Evolutionary conservation across 2,329 filamentous ascomycete genomes (phyloP).

Genomic region (Fusarium sp.): DNA sequence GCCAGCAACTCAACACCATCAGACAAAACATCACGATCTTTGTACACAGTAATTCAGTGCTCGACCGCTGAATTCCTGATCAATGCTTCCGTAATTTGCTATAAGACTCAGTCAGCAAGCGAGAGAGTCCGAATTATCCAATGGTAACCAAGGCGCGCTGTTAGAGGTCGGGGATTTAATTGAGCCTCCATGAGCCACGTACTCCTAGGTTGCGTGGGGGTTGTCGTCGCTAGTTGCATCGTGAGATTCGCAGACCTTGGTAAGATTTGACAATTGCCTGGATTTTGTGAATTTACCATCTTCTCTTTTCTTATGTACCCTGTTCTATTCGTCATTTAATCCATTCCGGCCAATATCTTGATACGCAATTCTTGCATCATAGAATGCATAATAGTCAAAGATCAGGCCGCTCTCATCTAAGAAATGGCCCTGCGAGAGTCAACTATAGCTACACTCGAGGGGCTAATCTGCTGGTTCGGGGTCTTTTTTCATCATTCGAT

Average conservation of each 20-base stretch:
- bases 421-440: neutral
- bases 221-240: neutral
- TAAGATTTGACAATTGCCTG: neutral
- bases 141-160: neutral
- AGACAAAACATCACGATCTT: slow-evolving; percentile 8
- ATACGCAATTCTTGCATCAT: neutral
- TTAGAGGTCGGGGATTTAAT: neutral
- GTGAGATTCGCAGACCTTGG: neutral
- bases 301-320: neutral
- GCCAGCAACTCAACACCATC: slow-evolving; percentile 5
- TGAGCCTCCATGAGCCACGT: neutral
- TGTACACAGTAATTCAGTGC: neutral
- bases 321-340: neutral
- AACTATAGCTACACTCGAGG: slow-evolving; percentile 11
- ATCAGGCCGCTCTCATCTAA: neutral
- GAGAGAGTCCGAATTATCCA: neutral
- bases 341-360: neutral
- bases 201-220: neutral
- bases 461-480: neutral
- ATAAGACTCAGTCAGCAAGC: neutral
- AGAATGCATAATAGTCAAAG: neutral
- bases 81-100: neutral
- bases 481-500: neutral
- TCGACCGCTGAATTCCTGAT: neutral
- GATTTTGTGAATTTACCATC: neutral